A percentile compares a stretch with the other conserved stretches of the same genome.
Evolutionary conservation across 1,139 yeast genomes (phyloP).

Genomic region (Casaregolazyma suthepensis): DNA sequence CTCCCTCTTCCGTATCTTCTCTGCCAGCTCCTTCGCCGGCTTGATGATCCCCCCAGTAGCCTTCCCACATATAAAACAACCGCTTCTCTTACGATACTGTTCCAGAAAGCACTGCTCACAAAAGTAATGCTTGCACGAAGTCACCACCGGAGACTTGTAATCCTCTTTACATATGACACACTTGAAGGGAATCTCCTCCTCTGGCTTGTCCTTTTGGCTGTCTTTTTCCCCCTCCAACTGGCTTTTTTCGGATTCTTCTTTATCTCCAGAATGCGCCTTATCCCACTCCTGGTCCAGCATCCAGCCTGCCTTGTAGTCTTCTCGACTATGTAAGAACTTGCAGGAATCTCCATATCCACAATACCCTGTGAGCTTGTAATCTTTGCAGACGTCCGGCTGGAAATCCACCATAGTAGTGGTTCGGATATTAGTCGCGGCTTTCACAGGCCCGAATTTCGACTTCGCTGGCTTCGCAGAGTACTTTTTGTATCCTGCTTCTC

Average conservation of each 20-base stretch:
- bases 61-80: conserved; percentile 51
- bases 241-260: conserved; percentile 6
- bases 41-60: conserved; percentile 24
- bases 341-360: conserved; percentile 99
- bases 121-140: conserved; percentile 60
- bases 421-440: conserved; percentile 47
- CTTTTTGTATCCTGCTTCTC: conserved; percentile 30
- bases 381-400: conserved; percentile 94
- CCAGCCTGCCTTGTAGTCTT: conserved; percentile 73
- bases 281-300: conserved; percentile 74
- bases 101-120: conserved; percentile 60
- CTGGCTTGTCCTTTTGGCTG: conserved; percentile 12
- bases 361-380: conserved; percentile 83
- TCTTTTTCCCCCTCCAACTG: conserved; percentile 6
- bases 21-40: conserved; percentile 22
- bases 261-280: conserved; percentile 12
- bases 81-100: conserved; percentile 42
- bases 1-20: conserved; percentile 9
- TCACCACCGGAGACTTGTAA: conserved; percentile 53
- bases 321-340: conserved; percentile 85
- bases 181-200: conserved; percentile 45
- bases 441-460: conserved; percentile 22
- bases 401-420: conserved; percentile 80
- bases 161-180: conserved; percentile 59
- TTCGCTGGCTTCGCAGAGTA: conserved; percentile 22